Percentiles rank a stretch among this genome's conserved stretches.
Conservation (phyloP, 2,329 filamentous ascomycete genomes). For the Dothideomycetes sp. region DNA sequence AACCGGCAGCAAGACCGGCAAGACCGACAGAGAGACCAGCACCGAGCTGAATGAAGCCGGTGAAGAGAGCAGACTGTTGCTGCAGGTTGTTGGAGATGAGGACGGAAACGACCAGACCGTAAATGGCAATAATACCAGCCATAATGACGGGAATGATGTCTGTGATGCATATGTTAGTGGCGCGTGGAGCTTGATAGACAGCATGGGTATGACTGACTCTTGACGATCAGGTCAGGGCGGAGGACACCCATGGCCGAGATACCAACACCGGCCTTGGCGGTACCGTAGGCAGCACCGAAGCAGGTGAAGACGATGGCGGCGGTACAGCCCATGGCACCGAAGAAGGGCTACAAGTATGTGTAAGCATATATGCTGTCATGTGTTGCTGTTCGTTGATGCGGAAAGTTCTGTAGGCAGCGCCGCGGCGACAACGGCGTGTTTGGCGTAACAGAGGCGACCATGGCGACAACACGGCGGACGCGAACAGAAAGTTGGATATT, state of each 20-base stretch:
- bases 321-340: constrained; percentile 94
- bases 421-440: too few species aligned
- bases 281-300: constrained; percentile 94
- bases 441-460: too few species aligned
- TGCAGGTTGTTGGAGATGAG: constrained; percentile 45
- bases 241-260: constrained; percentile 98
- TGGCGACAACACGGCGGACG: not conserved
- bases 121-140: constrained; percentile 99
- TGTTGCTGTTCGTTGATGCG: not conserved
- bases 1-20: constrained; percentile 32
- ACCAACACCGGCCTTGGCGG: constrained; percentile 97
- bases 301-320: constrained; percentile 94
- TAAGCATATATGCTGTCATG: constrained; percentile 23
- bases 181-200: not conserved
- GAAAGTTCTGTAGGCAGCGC: not conserved
- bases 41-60: constrained; percentile 45
- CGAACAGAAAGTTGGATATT: not conserved
- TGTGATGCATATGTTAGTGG: constrained; percentile 32
- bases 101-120: constrained; percentile 46
- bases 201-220: constrained; percentile 62
- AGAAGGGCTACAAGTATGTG: constrained; percentile 59
- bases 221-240: constrained; percentile 94
- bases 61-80: constrained; percentile 39
- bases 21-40: constrained; percentile 42
- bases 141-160: constrained; percentile 99